Base-by-base conservation (phyloP, 2,329 filamentous ascomycete genomes). In the Ilyonectria robusta region DNA sequence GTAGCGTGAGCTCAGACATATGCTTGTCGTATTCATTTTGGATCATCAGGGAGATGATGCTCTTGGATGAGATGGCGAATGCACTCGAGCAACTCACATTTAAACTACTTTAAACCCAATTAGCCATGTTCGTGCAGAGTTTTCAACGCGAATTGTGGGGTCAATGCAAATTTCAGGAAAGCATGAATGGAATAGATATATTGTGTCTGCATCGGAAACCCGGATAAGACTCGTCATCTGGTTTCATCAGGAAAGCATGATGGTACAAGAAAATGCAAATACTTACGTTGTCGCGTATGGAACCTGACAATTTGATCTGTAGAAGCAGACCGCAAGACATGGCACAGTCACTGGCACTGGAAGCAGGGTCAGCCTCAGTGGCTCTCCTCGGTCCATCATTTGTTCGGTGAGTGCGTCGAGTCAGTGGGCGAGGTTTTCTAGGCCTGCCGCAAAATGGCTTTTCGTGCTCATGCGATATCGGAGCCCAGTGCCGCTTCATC, bases 351-450 rank as follows among this genome's bases (percentile, higher is more conserved):
- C 69, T 71, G 60, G 65, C 68, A 74, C 68, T 72, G 17, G 37
- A 66, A 62, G 61, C 55, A 26, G 48, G 17, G 66, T 77, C 70
- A 77, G 75, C 69, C 68, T 70, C 71, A 47, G 46, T 65, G 59
- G 26, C 59, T 60, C 64, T 19, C 10, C 56, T 8, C 6, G 19
- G 40, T 69, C 60, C 50, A 72, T 50, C 47, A 70, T 66, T 19
- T 31, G 55, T 51, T 31, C 23, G 33, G 48, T 46, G 61, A 70
- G 54, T 48, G 64, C 71, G 67, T 70, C 64, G 68, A 76, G 84
- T 97, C 94, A 97, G 94, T 95, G 93, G 94, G 93, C 94, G 91
- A 97, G 94, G 95, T 97, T 97, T 97, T 97, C 94, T 97, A 97
- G 94, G 94, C 94, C 94, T 97, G 94, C 93, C 94, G 84, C 94